phyloP scores from a whole-genome alignment of 2,329 filamentous ascomycete species.

The Polychaeton citri region DNA sequence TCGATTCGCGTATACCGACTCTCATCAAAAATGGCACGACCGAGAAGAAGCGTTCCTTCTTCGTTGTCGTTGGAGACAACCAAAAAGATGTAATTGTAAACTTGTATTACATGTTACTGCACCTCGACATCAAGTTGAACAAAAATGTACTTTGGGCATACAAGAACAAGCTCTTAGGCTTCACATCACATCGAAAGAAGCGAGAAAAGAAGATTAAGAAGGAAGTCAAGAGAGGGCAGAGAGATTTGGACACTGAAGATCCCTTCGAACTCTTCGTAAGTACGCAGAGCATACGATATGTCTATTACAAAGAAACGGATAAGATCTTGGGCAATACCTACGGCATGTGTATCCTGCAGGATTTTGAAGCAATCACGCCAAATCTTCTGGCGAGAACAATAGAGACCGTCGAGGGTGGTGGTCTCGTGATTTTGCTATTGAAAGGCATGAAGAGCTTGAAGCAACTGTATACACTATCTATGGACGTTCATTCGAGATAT shows the following conservation, averaged over 20 bases:
- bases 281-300: constrained; percentile 93
- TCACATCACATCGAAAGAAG: constrained; percentile 95
- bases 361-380: constrained; percentile 96
- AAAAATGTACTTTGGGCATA: constrained; percentile 98
- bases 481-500: constrained; percentile 96
- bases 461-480: constrained; percentile 89
- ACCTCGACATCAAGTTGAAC: constrained; percentile 81
- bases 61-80: constrained; percentile 87
- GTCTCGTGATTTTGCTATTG: constrained; percentile 74
- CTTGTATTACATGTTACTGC: constrained; percentile 84
- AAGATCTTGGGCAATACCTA: constrained; percentile 98
- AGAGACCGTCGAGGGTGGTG: constrained; percentile 94
- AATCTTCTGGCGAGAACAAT: constrained; percentile 89
- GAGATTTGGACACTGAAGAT: constrained; percentile 85
- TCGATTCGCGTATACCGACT: constrained; percentile 76
- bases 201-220: constrained; percentile 97
- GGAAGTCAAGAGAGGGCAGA: constrained; percentile 86
- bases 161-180: constrained; percentile 92
- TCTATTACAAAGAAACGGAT: constrained; percentile 99
- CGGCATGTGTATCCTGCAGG: constrained; percentile 95
- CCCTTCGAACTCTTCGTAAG: constrained; percentile 96
- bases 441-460: constrained; percentile 97
- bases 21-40: constrained; percentile 83
- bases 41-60: constrained; percentile 96
- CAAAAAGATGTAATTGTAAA: constrained; percentile 96